Evolutionary conservation across 108 stramenopile genomes (phyloP), one percentile per base, ranked within the genome.

Genomic region (Mediolabrus comicus): DNA sequence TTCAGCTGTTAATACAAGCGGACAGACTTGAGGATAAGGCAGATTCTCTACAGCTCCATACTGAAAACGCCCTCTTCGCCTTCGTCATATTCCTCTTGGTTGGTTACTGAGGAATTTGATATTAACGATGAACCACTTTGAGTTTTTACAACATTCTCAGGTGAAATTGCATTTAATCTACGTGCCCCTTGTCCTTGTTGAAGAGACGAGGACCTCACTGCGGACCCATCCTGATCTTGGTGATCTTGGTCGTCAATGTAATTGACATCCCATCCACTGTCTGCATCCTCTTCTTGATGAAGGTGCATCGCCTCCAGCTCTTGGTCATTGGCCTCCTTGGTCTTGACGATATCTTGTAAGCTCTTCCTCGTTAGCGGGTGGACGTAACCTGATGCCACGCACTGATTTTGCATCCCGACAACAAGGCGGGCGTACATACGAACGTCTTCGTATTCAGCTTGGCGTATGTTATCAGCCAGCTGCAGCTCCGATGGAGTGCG

Each of bases 401-500:
- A 27, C 35, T 77, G 63, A 29, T 13, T 2, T 17, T 57, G 58
- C 76, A 77, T 77, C 14, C 76, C 76, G 39, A 30, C 49, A 16
- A 77, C 55, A 24, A 77, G 63, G 22, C 76, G 76, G 33, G 76
- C 69, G 59, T 77, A 77, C 76, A 77, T 77, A 32, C 67, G 69
- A 3, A 65, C 60, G 32, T 77, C 76, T 46, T 58, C 41, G 76
- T 65, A 77, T 24, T 77, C 76, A 56, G 76, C 76, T 33, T 57
- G 69, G 28, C 49, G 57, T 14, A 55, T 41, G 35, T 71, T 65
- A 35, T 79, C 69, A 25, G 69, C 77, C 11, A 79, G 49, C 33
- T 71, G 70, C n/a, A 79, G 77, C 28, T 79, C 77, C 24, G 70
- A 71, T 12, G 64, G 77, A 34, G 77, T 79, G 34, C 77, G 77